Base-by-base conservation (phyloP, 805 yeast species). In the Starmerella vitae region DNA sequence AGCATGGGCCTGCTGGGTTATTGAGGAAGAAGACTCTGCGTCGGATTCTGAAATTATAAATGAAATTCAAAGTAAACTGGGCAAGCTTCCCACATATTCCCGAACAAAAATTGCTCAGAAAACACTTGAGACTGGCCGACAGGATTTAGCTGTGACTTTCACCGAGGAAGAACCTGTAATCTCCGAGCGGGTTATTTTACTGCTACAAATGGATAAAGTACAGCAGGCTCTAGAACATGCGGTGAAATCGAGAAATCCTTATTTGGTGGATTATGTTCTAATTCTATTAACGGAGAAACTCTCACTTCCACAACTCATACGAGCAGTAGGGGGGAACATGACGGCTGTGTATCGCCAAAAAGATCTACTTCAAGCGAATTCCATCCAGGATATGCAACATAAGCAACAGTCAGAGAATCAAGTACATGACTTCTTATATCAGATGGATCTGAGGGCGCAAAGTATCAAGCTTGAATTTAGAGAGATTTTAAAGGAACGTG, bases 81-180 rank as follows among this genome's bases (percentile, higher is more conserved):
- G 49, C 9, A 46, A 54, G 2, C 53, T 60, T 10, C 53, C 59
- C 8, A 65, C 67, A 3, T 67, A 76, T 15, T 66, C 85, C 0
- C 76, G 72, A 43, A 70, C 71, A 5, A 63, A 66, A 20, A 71
- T 84, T 20, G 74, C 83, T 0, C 62, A 65, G 7, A 66, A 71
- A 14, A 91, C 94, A 1, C 71, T 69, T 50, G 76, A 78, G 50
- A 96, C 88, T 57, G 97, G 97, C 1, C 65, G 97, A 20, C 56
- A 69, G 9, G 64, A 67, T 19, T 59, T 91, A 18, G 78, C 94
- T 27, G 72, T 77, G 38, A 62, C 68, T 32, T 57, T 91, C n/a
- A 65, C 81, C 10, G 68, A 74, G 35, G 58, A 74, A 42, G 97
- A 91, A 53, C 77, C 80, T 1, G 51, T 62, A 12, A 68, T 78